Percentiles rank a stretch among this genome's conserved stretches.
Evolutionary conservation across 2,329 filamentous ascomycete species (phyloP).

Genomic region (Phaeosphaeriaceae sp.): DNA sequence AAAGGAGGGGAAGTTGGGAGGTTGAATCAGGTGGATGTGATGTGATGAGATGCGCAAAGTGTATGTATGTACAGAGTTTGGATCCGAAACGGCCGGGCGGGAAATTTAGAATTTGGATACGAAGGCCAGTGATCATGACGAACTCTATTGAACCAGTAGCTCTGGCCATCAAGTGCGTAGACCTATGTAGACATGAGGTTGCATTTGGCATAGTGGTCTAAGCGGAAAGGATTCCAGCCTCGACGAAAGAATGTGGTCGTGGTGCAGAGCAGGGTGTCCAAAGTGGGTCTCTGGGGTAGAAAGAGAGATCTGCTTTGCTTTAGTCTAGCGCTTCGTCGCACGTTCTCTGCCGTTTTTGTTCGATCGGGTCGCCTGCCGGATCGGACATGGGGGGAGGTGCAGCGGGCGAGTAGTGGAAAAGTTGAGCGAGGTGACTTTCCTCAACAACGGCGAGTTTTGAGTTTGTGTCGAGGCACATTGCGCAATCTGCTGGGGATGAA

Average conservation of each 20-base stretch:
- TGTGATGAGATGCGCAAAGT: too few species aligned
- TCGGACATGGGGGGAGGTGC: constrained; percentile 10
- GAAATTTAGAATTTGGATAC: too few species aligned
- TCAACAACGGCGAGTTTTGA: neutral
- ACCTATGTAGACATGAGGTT: too few species aligned
- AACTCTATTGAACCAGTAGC: too few species aligned
- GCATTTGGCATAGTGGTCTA: neutral
- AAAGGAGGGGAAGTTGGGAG: too few species aligned
- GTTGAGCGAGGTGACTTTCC: neutral
- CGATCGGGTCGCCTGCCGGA: constrained; percentile 13
- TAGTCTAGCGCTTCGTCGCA: neutral
- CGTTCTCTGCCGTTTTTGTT: constrained; percentile 10
- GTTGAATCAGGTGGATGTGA: too few species aligned
- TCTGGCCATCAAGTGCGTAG: too few species aligned
- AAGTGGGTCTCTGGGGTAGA: constrained; percentile 23
- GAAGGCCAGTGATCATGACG: too few species aligned
- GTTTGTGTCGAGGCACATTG: neutral
- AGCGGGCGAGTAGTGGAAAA: neutral
- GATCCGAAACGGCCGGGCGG: too few species aligned
- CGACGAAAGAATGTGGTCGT: neutral
- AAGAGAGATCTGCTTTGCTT: neutral
- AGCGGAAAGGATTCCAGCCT: neutral
- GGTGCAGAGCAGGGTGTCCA: constrained; percentile 10
- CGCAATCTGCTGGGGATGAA: neutral
- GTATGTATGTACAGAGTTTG: too few species aligned